Base-by-base conservation (phyloP, 306 rosid species). In the Cyclanthera cordifolia region DNA sequence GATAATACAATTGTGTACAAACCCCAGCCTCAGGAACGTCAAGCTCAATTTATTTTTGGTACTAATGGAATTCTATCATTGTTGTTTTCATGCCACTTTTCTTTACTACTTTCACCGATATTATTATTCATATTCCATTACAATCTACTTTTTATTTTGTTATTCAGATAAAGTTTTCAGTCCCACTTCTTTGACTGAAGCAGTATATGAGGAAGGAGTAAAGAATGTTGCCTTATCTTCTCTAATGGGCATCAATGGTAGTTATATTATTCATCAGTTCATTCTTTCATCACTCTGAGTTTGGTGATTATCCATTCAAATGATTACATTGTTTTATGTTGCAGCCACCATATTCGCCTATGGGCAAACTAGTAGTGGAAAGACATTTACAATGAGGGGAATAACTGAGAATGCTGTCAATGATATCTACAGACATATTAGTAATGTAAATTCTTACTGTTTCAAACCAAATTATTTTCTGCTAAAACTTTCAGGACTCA, bases 331-430 rank as follows among this genome's bases (percentile, higher is more conserved):
- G 55, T 16, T 50, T 23, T 74, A 46, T 71, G 12, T 60, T 74
- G 77, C 88, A 94, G 99, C 99, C 63, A 94, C 99, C 51, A 81
- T 94, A 59, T 94, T 94, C 72, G 97, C 99, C 8, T 94, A 94
- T 77, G 99, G 99, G 77, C 99, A 94, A 85, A 94, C 99, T 34
- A 94, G 99, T 82, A 94, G 99, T 73, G 99, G 99, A 46, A 94
- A 94, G 84, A 94, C 99, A 20, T 94, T 82, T 69, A 94, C 99
- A 41, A 94, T 94, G 99, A 84, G 97, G 79, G 99, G 99, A 75
- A 88, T 94, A 64, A 94, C 99, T 56, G 99, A 94, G 83, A 94
- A 88, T 77, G 99, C 99, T 21, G 99, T 94, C 70, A 64, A 85
- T 71, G 99, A 94, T 85, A 94, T 94, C 64, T 90, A 90, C 57